Base-by-base conservation (phyloP, 352 stramenopile species). In the Phytophthora lateralis region DNA sequence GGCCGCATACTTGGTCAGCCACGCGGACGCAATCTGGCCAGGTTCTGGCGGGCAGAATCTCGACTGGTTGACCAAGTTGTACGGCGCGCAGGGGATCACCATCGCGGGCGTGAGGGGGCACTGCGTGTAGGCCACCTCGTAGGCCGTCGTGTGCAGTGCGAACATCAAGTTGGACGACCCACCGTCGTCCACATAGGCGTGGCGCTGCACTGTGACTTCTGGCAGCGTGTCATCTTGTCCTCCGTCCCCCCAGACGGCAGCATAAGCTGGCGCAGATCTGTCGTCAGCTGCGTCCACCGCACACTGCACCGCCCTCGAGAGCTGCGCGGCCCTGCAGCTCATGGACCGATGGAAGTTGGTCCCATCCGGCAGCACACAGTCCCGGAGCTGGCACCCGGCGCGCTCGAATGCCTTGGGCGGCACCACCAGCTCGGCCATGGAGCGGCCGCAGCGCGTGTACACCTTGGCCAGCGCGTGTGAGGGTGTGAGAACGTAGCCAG, bases 381-480 rank as follows among this genome's bases (percentile, higher is more conserved):
- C 48, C 12, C 70, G 59, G 26, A 75, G 26, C 6, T 62, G 62
- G 46, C 82, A 91, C 26, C 75, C 76, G 10, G 71, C 68, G 52
- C 78, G 80, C 26, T 82, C 52, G 53, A 89, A 85, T 9, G 78
- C 75, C 44, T 89, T 90, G 42, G 53, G 59, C 4, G 77, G 53
- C 21, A 90, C 68, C 30, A 86, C 78, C 20, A 93, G 73, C 61
- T 90, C 71, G 8, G 73, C 75, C 83, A 93, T 93, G 21, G 76
- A 80, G 29, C 81, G 80, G 0, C 71, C 71, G 51, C 76, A 88
- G 26, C 80, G 78, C 35, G 82, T 90, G 51, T 83, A 86, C n/a
- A 90, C 73, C 29, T 65, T 73, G 32, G 64, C 46, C 24, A 91
- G 55, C 8, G 46, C 10, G 20, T 68, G 57, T 20, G 70, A 51